phyloP scores from a whole-genome alignment of 2,329 filamentous ascomycete genomes.

The Fusarium sp. region DNA sequence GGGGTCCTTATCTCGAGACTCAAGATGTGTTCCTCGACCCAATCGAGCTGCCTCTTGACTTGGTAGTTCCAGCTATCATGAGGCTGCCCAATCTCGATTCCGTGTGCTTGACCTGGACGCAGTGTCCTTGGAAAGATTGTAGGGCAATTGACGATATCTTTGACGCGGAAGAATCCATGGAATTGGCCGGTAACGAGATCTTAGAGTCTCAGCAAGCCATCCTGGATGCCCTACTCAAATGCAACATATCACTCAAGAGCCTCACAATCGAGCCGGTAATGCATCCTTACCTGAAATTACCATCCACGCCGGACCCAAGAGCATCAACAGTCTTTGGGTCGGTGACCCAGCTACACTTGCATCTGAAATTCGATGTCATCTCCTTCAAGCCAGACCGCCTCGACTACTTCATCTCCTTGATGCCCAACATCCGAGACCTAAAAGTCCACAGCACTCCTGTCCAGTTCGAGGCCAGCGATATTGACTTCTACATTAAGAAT shows the following conservation, averaged over 20 bases:
- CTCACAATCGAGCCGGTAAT: slow-evolving; percentile 34
- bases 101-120: slow-evolving; percentile 36
- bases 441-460: slow-evolving; percentile 1
- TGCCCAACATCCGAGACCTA: slow-evolving; percentile 33
- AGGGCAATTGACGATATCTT: slow-evolving; percentile 14
- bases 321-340: slow-evolving; percentile 16
- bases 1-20: slow-evolving; percentile 12
- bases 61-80: slow-evolving; percentile 22
- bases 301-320: neutral
- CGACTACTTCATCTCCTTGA: slow-evolving; percentile 30
- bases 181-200: slow-evolving; percentile 17
- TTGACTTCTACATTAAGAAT: slow-evolving; percentile 28
- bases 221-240: slow-evolving; percentile 21
- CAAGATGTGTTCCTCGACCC: neutral
- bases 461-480: slow-evolving; percentile 4
- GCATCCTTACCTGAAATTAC: slow-evolving; percentile 9
- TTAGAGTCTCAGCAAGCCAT: slow-evolving; percentile 32
- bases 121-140: slow-evolving; percentile 31
- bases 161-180: slow-evolving; percentile 24
- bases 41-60: slow-evolving; percentile 11
- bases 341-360: slow-evolving; percentile 18
- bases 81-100: slow-evolving; percentile 33
- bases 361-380: slow-evolving; percentile 4
- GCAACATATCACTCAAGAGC: slow-evolving; percentile 23
- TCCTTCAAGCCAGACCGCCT: slow-evolving; percentile 23